Evolutionary conservation across 176 grass and related monocot genomes (phyloP), one percentile per base, ranked within the genome.

Genomic region (Panicum miliaceum): DNA sequence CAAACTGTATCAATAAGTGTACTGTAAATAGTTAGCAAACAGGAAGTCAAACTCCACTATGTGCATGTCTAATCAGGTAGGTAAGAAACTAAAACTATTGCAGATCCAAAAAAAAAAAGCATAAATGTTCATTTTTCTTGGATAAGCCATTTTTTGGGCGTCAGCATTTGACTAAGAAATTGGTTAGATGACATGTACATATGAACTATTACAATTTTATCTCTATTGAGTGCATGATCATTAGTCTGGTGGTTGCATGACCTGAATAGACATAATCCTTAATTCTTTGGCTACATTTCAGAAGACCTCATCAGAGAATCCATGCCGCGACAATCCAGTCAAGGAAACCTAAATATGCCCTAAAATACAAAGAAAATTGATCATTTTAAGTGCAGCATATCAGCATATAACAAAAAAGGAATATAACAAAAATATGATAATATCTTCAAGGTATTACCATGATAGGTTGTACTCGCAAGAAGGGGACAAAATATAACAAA

Each of bases 11-110:
- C 23, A 65, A 40, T 38, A 43, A 74, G 14, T 29, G 23, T 65
- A 29, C 1, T 48, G 53, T 26, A 38, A 75, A 75, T 6, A 65
- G 59, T 78, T 32, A 34, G 46, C 46, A 86, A 64, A 80, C 13
- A 80, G 36, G 47, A 74, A 25, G 12, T 66, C 77, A 45, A 73
- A 86, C 25, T 74, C 58, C 68, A 86, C 35, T 74, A 73, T 25
- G 32, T 34, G 52, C 23, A 52, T 61, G n/a, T 9, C 38, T 4
- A 52, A 51, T 48, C 23, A 26, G 29, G 34, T 37, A 42, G 0
- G 64, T 12, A 18, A 38, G 35, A 75, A 61, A 12, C 29, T 2
- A 11, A 40, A 18, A 64, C 11, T 25, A 6, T 12, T 51, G 12
- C 50, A 8, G n/a, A 51, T 74, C 45, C 12, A 45, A 62, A 35